Evolutionary conservation across 2,329 filamentous ascomycete genomes (phyloP), one percentile per base, ranked within the genome.

Genomic region (Chrysoporthe deuterocubensis): DNA sequence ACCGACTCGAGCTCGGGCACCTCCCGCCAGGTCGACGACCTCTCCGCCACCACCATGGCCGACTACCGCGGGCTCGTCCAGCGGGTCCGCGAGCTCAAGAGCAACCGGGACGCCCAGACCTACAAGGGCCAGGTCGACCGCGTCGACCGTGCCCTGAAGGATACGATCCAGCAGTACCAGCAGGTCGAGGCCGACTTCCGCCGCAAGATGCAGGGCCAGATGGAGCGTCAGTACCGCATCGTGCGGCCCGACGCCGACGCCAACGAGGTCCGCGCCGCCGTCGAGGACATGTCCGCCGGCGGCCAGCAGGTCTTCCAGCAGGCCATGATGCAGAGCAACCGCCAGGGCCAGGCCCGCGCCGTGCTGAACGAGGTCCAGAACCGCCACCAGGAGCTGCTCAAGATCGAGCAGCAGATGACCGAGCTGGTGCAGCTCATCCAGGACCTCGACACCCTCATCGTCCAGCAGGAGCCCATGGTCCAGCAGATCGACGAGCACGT

Each of bases 341-440:
- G 93, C 75, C 89, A 89, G 76, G 92, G 93, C 62, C 92, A 96
- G 79, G 92, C 93, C 54, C 90, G 91, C 71, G 88, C 90, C 48
- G 93, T 93, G 46, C 85, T 97, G 66, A 87, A 87, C 73, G 93
- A 93, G 72, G 93, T 97, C 46, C 87, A 91, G 78, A 89, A 92
- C 75, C 91, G 96, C 72, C 94, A 97, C 78, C 89, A 89, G 64
- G 94, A 92, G 54, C 92, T 99, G 73, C 88, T 94, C 80, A 95
- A 96, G 85, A 97, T 98, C 76, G 94, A 97, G 82, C 85, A 88
- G 76, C 92, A 96, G 77, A 92, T 98, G 87, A 89, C 92, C 13
- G 92, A 97, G 80, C 84, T 99, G 67, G 89, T 92, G 6, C 89
- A 96, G 79, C 83, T 98, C 65, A 97, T 97, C 87, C 88, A 94